Base-by-base conservation (phyloP, 805 yeast species). In the Ogataea ramenticola region DNA sequence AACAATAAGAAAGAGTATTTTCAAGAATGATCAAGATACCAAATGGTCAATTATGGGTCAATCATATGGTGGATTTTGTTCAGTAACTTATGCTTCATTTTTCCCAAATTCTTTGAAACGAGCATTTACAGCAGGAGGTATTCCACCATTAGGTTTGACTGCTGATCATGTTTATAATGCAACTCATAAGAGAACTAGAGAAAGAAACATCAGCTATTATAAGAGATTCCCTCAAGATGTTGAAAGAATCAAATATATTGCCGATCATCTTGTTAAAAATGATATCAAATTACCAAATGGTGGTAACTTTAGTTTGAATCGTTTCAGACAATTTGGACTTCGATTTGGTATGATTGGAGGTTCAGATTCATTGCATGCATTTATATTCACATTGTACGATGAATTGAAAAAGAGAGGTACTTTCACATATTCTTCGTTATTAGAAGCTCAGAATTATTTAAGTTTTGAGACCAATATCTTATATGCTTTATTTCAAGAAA, bases 1-100 rank as follows among this genome's bases (percentile, higher is more conserved):
- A 47, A 34, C 46, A 9, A 69, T 78, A 29, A 58, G 82, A 38
- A 48, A 49, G 26, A 49, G 51, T 4, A 58, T 78, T 35, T 43
- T 71, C 20, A 62, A 64, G 1, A 51, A 52, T 14, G 50, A 46
- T 15, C 22, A 21, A 37, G 8, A 10, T 19, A 15, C 9, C 10
- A 71, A 72, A 53, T 75, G 80, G 80, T 66, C 78, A 15, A 46
- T 78, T 16, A 52, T 72, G 31, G 84, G 82, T 10, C 81, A 77
- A 51, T 71, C 78, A 2, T 75, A 67, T 51, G 80, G 82, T 21
- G 82, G 82, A 0, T 77, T 75, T 48, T 68, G 76, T 49, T 57
- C 67, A 19, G 64, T 71, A 49, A 72, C 77, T 3, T 77, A 77
- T 52, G 54, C 74, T 17, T 74, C 80, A 3, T 61, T 62, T 44